Conservation (phyloP, 208 protist genomes). For the Wallacemonas collosoma region DNA sequence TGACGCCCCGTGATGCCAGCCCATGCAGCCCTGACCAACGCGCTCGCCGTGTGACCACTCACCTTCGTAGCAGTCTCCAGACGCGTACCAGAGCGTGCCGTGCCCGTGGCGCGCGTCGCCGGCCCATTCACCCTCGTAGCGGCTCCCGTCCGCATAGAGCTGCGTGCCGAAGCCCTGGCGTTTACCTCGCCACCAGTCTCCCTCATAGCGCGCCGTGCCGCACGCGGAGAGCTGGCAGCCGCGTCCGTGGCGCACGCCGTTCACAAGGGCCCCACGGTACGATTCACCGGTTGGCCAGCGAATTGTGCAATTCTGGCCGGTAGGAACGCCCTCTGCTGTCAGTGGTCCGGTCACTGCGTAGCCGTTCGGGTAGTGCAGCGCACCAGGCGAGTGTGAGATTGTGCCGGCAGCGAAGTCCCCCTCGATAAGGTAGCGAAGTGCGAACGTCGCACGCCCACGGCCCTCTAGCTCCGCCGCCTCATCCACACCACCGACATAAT, state of each 20-base stretch:
- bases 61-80: constrained; percentile 80
- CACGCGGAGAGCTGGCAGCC: constrained; percentile 56
- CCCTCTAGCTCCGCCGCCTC: constrained; percentile 49
- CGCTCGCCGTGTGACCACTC: constrained; percentile 58
- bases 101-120: constrained; percentile 55
- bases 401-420: constrained; percentile 32
- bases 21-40: constrained; percentile 76
- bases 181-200: constrained; percentile 64
- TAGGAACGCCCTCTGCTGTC: constrained; percentile 29
- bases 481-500: constrained; percentile 43
- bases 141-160: constrained; percentile 65
- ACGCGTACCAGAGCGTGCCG: constrained; percentile 56
- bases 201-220: constrained; percentile 61
- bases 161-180: constrained; percentile 71
- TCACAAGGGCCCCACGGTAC: constrained; percentile 62
- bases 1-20: constrained; percentile 50
- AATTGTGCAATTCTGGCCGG: constrained; percentile 36
- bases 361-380: neutral
- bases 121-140: constrained; percentile 70
- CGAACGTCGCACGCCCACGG: constrained; percentile 53
- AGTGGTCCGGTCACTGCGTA: neutral
- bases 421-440: constrained; percentile 43
- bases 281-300: constrained; percentile 65
- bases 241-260: constrained; percentile 77
- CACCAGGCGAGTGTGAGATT: neutral